A percentile compares a stretch with the other conserved stretches of the same genome.
Evolutionary conservation across 2,329 filamentous ascomycete genomes (phyloP).

Genomic region (Xylaria polymorpha): DNA sequence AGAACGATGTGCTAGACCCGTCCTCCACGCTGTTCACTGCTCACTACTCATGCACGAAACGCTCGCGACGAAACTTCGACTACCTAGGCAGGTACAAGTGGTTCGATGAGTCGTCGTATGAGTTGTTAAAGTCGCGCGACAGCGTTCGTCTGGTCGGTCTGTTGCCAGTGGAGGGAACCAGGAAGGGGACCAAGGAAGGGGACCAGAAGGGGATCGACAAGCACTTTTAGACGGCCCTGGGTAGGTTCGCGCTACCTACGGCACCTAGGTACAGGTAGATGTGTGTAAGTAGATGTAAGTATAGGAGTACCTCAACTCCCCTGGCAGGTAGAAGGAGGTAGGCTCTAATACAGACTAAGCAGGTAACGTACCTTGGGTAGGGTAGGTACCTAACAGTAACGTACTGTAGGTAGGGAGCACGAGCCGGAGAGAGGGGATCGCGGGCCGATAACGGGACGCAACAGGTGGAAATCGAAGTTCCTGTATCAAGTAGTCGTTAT

Average conservation of each 20-base stretch:
- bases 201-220: not conserved
- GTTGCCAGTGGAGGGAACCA: not conserved
- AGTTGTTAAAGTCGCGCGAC: not conserved
- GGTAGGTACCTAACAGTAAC: not conserved
- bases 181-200: not conserved
- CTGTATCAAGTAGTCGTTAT: not conserved
- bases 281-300: not conserved
- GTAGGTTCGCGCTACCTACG: not conserved
- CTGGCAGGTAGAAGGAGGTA: not conserved
- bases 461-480: not conserved
- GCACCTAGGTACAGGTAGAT: too few relatives aligned
- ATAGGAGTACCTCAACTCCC: not conserved
- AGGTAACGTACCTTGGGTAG: not conserved
- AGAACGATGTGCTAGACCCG: not conserved
- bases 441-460: constrained; percentile 13
- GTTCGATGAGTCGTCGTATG: not conserved
- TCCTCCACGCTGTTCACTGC: not conserved
- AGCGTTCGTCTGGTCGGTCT: not conserved
- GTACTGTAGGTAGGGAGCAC: not conserved
- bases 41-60: not conserved
- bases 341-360: not conserved
- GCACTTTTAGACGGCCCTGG: not conserved
- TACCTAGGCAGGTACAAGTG: not conserved
- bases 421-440: not conserved
- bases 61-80: not conserved